Percentiles rank a stretch among this genome's conserved stretches.
Conservation (phyloP, 2,329 filamentous ascomycete genomes). For the Endothia cerciana region DNA sequence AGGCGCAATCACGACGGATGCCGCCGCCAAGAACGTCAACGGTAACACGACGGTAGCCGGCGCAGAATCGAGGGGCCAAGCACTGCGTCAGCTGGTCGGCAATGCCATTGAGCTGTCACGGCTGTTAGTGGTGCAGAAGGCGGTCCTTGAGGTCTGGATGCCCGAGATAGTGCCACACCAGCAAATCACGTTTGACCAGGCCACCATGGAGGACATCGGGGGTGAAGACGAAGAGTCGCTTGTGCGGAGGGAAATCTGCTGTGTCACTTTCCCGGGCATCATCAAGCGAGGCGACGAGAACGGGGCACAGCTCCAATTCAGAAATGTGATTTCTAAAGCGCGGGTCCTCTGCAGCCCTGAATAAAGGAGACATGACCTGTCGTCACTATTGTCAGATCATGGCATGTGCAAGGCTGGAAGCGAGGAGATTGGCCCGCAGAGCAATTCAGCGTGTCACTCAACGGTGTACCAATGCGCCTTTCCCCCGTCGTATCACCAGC, state of each 20-base stretch:
- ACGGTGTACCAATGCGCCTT: neutral
- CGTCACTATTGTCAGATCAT: constrained; percentile 11
- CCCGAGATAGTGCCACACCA: constrained; percentile 58
- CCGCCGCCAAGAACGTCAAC: constrained; percentile 31
- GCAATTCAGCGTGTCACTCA: neutral
- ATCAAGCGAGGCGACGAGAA: constrained; percentile 68
- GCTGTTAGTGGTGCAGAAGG: constrained; percentile 61
- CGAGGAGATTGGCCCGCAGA: neutral
- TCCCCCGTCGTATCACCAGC: neutral
- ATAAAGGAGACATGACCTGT: constrained; percentile 34
- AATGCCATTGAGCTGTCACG: constrained; percentile 61
- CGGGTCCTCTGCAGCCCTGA: constrained; percentile 63
- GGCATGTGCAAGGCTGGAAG: constrained; percentile 12
- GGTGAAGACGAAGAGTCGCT: constrained; percentile 63
- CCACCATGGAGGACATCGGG: constrained; percentile 68
- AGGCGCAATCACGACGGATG: constrained; percentile 50
- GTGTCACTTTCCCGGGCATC: constrained; percentile 67
- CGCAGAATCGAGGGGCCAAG: constrained; percentile 53
- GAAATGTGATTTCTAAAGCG: constrained; percentile 69
- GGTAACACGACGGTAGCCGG: constrained; percentile 33
- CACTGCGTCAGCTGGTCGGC: constrained; percentile 56
- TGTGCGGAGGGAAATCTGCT: constrained; percentile 57
- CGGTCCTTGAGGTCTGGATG: constrained; percentile 60
- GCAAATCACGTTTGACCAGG: constrained; percentile 57
- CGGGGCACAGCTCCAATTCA: constrained; percentile 62